Evolutionary conservation across 768 basidiomycete genomes (phyloP).

Genomic region (Pleurotus citrinopileatus): DNA sequence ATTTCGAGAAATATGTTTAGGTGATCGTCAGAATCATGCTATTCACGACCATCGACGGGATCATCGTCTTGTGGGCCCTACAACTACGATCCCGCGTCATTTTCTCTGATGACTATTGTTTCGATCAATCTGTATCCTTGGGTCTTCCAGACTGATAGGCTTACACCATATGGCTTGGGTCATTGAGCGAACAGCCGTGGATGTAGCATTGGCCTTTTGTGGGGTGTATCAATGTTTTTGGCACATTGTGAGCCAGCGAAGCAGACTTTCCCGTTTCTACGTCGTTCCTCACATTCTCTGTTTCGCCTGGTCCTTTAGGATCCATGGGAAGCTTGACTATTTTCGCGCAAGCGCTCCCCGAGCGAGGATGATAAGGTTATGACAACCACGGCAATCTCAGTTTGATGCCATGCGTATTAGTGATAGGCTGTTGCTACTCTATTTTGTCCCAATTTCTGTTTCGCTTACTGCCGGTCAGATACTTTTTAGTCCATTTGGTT

Average conservation of each 20-base stretch:
- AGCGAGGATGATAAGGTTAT: too few relatives aligned
- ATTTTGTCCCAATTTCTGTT: too few relatives aligned
- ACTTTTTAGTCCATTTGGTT: too few relatives aligned
- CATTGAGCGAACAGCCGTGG: background rate
- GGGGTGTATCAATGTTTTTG: background rate
- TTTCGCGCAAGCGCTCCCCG: too few relatives aligned
- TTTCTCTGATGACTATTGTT: background rate
- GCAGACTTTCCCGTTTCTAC: too few relatives aligned
- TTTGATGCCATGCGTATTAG: too few relatives aligned
- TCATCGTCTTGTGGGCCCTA: background rate
- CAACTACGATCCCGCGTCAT: background rate
- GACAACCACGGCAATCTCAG: too few relatives aligned
- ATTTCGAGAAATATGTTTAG: background rate
- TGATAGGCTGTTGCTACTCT: too few relatives aligned
- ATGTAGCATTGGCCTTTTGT: background rate
- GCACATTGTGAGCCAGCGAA: background rate
- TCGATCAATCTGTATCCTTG: background rate
- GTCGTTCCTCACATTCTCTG: too few relatives aligned
- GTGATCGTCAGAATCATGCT: background rate
- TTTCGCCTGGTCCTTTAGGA: too few relatives aligned
- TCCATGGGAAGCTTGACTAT: too few relatives aligned
- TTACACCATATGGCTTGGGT: background rate
- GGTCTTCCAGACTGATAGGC: background rate
- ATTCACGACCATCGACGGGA: background rate
- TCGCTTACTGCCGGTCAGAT: too few relatives aligned